Conservation (phyloP, 768 basidiomycete genomes). For the Pholiota conissans region DNA sequence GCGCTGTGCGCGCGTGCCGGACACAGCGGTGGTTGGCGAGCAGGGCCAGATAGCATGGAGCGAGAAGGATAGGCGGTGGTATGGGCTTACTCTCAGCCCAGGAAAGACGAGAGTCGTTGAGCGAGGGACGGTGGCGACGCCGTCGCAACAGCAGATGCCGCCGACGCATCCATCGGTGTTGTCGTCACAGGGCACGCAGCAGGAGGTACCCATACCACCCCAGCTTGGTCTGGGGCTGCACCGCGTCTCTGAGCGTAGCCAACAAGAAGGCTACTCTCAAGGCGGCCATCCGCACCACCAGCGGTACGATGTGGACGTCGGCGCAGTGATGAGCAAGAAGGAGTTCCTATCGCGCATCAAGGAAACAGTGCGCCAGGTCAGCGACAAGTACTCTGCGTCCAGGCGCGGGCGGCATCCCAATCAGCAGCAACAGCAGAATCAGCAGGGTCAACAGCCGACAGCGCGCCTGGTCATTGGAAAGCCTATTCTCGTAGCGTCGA, state of each 20-base stretch:
- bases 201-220: constrained; percentile 4
- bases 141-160: constrained; percentile 8
- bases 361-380: constrained; percentile 67
- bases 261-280: constrained; percentile 19
- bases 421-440: background rate
- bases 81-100: constrained; percentile 46
- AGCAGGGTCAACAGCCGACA: constrained; percentile 1
- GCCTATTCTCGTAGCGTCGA: constrained; percentile 44
- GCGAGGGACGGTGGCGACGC: constrained; percentile 2
- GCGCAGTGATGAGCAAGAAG: constrained; percentile 59
- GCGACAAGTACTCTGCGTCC: constrained; percentile 52
- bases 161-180: constrained; percentile 11
- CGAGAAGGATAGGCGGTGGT: constrained; percentile 69
- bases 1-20: constrained; percentile 55
- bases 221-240: constrained; percentile 48
- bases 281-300: constrained; percentile 17
- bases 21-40: constrained; percentile 60
- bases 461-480: constrained; percentile 57
- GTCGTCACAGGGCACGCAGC: constrained; percentile 1
- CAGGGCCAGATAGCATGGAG: constrained; percentile 59
- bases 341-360: constrained; percentile 67
- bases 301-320: background rate
- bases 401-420: constrained; percentile 23
- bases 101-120: constrained; percentile 25
- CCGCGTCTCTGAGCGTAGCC: constrained; percentile 46